Evolutionary conservation across 768 basidiomycete genomes (phyloP), one percentile per base, ranked within the genome.

Genomic region (Hortiboletus flavorubellus): DNA sequence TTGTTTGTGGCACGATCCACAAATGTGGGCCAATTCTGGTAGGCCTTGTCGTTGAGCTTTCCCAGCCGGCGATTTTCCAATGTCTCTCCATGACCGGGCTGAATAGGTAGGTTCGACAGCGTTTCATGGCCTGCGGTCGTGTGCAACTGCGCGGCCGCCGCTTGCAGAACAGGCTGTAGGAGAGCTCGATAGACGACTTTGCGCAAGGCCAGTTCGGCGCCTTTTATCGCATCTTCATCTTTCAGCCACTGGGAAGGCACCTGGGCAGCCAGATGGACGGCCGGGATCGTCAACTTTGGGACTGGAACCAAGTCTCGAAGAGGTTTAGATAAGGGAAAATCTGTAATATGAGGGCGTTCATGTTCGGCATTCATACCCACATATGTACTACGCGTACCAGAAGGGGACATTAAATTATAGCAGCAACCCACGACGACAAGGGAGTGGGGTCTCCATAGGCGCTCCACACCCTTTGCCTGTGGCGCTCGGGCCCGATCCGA

Each of bases 111-210:
- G 41, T 54, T 60, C 11, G 48, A 46, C 26, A 18, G 31, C 5
- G 29, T 38, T 14, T 41, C 29, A 14, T 45, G 38, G 16, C 54
- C 54, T 42, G 38, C n/a, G 4, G 18, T 34, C 12, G n/a, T 4
- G 16, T 46, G 59, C 16, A 9, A 46, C 12, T 49, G 59, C 23
- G 42, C 15, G n/a, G 34, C 39, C 7, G 41, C 54, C 46, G 42
- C 45, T 34, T 60, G 59, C 67, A 64, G 35, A 59, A 64, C 29
- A 48, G 67, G 68, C 18, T 76, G 80, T 1, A 90, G 70, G 31
- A 89, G 72, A 0, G 87, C 88, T 11, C 89, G 78, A 79, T 86
- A 91, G 11, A 82, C 80, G 44, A 89, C 80, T 65, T 91, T 91
- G 18, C 82, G 78, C 43, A 85, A 68, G 3, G 86, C 78, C 2